Evolutionary conservation across 164 flowering plant species (phyloP).

Genomic region (Brasenia schreberi): DNA sequence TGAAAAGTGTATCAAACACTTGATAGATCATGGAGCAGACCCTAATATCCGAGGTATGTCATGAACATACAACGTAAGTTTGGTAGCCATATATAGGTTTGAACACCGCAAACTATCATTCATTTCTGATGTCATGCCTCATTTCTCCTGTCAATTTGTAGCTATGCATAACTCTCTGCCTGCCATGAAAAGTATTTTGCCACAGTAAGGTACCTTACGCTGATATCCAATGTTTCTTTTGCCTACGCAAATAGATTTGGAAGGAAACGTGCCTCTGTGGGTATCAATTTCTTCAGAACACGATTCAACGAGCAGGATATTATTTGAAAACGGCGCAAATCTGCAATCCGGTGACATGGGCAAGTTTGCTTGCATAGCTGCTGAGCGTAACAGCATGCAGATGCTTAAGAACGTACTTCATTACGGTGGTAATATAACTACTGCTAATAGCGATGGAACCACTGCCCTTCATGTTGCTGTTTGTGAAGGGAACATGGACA

Average conservation of each 20-base stretch:
- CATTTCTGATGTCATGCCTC: too few relatives aligned
- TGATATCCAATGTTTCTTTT: background rate
- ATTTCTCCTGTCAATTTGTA: too few relatives aligned
- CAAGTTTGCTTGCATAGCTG: slow-evolving; percentile 61
- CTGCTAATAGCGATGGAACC: slow-evolving; percentile 15
- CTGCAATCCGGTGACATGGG: slow-evolving; percentile 44
- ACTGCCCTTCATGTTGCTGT: slow-evolving; percentile 87
- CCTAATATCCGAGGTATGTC: slow-evolving; percentile 48
- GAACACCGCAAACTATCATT: too few relatives aligned
- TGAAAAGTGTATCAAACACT: slow-evolving; percentile 43
- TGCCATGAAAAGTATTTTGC: too few relatives aligned
- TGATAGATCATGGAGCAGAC: slow-evolving; percentile 59
- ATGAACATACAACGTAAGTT: too few relatives aligned
- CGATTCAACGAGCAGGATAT: slow-evolving; percentile 26
- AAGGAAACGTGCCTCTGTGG: slow-evolving; percentile 84
- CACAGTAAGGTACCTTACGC: too few relatives aligned
- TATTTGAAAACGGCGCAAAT: slow-evolving; percentile 44
- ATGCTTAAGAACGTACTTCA: slow-evolving; percentile 37
- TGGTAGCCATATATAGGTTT: too few relatives aligned
- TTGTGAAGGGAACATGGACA: slow-evolving; percentile 49
- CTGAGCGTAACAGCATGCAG: slow-evolving; percentile 43
- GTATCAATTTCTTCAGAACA: slow-evolving; percentile 61
- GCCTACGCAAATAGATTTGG: slow-evolving; percentile 39
- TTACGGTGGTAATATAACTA: slow-evolving; percentile 44
- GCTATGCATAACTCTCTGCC: too few relatives aligned